Conservation (phyloP, 768 basidiomycete species). For the Pleurotus salmoneostramineus region DNA sequence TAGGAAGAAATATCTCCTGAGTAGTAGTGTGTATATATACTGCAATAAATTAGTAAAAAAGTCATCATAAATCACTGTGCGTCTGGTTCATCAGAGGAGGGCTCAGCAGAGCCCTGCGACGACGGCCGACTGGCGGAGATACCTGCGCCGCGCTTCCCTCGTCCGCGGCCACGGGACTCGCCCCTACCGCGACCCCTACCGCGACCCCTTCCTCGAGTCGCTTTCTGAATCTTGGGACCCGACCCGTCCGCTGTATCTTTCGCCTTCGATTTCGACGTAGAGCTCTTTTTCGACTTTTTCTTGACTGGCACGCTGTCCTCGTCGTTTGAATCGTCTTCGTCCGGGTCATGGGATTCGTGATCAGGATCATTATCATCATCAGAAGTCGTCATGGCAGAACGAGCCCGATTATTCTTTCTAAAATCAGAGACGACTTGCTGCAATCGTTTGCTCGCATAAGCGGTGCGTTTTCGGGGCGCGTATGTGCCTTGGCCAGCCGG, state of each 20-base stretch:
- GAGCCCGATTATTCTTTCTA: constrained; percentile 43
- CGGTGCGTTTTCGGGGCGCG: constrained; percentile 77
- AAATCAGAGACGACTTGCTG: constrained; percentile 85
- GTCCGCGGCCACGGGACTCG: constrained; percentile 9
- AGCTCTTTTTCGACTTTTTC: constrained; percentile 21
- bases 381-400: constrained; percentile 19
- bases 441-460: constrained; percentile 81
- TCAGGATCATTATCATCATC: background rate
- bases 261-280: background rate
- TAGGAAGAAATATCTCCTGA: too few relatives aligned
- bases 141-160: constrained; percentile 4
- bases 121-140: background rate
- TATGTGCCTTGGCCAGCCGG: constrained; percentile 61
- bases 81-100: too few relatives aligned
- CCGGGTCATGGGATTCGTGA: background rate
- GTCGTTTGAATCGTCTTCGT: constrained; percentile 18
- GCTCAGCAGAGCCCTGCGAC: background rate
- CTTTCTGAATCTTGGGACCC: background rate
- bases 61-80: too few relatives aligned
- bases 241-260: background rate
- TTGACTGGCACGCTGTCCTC: constrained; percentile 22
- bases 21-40: too few relatives aligned
- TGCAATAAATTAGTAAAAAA: too few relatives aligned
- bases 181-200: constrained; percentile 13
- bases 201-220: background rate